Evolutionary conservation across 306 rosid species (phyloP).

Genomic region (Prinsepia uniflora): DNA sequence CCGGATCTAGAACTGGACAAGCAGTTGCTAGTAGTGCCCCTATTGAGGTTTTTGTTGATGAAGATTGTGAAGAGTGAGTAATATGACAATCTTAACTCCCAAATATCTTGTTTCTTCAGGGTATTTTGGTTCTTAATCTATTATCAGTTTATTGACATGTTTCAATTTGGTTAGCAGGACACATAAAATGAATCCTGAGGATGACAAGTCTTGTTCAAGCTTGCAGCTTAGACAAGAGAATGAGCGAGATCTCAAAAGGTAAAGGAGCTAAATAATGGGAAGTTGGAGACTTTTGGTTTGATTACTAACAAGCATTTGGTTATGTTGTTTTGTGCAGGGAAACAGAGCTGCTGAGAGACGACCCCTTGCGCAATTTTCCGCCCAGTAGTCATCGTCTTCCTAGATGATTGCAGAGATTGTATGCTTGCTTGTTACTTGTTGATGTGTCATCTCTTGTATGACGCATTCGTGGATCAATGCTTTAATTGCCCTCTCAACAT

Average conservation of each 20-base stretch:
- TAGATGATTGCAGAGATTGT: conserved; percentile 33
- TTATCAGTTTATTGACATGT: neutral
- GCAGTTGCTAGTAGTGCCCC: conserved; percentile 37
- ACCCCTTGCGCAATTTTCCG: conserved; percentile 85
- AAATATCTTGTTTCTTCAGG: too few relatives aligned
- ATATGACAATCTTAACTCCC: neutral
- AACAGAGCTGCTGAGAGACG: conserved; percentile 68
- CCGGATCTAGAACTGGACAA: conserved; percentile 46
- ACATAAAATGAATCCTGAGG: conserved; percentile 29
- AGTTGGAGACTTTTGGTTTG: neutral
- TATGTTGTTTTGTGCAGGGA: conserved; percentile 44
- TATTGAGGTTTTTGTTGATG: conserved; percentile 82
- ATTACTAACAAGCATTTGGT: neutral
- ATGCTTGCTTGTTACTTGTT: neutral
- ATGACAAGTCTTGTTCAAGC: conserved; percentile 32
- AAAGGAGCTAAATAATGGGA: conserved; percentile 5
- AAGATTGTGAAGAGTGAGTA: conserved; percentile 73
- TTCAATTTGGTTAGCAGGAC: conserved; percentile 27
- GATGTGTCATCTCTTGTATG: neutral
- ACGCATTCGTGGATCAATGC: neutral
- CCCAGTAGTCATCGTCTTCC: conserved; percentile 69
- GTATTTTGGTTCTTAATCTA: too few relatives aligned
- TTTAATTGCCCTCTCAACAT: neutral
- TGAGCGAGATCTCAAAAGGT: conserved; percentile 59
- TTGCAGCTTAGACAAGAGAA: conserved; percentile 51